These are phyloP conservation scores for Eucalyptus cloeziana DNA, from an alignment of 345 rosid species.

Conservation along the genomic window DNA sequence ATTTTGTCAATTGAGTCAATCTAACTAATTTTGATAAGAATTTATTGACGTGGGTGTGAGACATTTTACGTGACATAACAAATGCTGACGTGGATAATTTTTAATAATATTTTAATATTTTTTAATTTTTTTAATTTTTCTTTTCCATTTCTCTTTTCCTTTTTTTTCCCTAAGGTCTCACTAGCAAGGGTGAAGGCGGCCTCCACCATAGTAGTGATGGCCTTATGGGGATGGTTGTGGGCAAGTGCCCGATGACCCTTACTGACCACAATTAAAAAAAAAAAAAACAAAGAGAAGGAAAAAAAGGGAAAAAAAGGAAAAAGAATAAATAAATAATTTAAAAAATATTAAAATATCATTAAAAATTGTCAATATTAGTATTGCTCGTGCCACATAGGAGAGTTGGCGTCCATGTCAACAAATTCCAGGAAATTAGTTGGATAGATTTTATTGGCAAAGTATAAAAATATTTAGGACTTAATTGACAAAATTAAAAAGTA, in stretches of 20 bases:
- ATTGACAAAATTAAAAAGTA: no score
- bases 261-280: fast-evolving
- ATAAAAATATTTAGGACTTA: no score
- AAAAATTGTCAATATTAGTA: no score
- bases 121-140: fast-evolving
- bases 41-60: fast-evolving
- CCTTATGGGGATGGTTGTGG: neutral
- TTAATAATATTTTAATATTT: no score
- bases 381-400: no score
- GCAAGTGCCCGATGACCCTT: neutral
- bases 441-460: no score
- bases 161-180: fast-evolving
- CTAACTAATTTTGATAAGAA: fast-evolving
- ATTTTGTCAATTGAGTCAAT: fast-evolving
- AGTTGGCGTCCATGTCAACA: fast-evolving
- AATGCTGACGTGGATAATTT: fast-evolving
- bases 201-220: fast-evolving
- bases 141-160: no score
- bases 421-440: fast-evolving
- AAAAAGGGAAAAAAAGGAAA: fast-evolving
- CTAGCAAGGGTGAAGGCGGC: fast-evolving
- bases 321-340: no score
- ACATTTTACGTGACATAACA: fast-evolving
- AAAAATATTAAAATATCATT: no score
- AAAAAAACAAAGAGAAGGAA: fast-evolving